Base-by-base conservation (phyloP, 768 basidiomycete genomes). In the Panaeolus papilionaceus region DNA sequence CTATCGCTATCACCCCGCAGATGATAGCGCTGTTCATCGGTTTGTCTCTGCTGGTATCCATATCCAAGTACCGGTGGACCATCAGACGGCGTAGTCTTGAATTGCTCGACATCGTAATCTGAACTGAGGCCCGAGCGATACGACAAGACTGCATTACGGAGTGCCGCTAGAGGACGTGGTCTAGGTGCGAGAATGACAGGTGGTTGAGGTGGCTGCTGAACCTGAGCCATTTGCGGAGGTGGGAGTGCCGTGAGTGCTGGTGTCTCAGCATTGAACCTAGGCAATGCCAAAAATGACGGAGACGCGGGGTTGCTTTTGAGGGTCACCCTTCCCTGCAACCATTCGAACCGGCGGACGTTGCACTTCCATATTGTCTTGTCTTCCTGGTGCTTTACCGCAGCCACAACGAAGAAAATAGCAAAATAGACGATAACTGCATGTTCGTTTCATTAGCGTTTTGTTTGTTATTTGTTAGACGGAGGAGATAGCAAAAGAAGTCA, bases 341-440 rank as follows among this genome's bases (percentile, higher is more conserved):
- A 77, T 71, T 70, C 83, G 71, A 79, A 85, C 79, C 79, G 76
- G 62, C 83, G 83, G 33, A 88, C 81, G 67, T 79, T 78, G 47
- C 81, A 79, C 28, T 80, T 74, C 88, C 90, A 91, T 39, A 92
- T 78, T 4, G 75, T 75, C 23, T 81, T 75, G 70, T 88, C 85
- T 12, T 83, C 79, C 63, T 76, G 78, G 54, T 81, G 73, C 68
- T 81, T 77, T 54, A 86, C 70, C 26, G 72, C 70, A 54, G 83
- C 79, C 10, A 82, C 76, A n/a, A 83, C 73, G 23, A 84, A 73
- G 64, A 92, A 75, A 12, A 82, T 71, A n/a, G 81, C 72, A 63
- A 90, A 79, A 75, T 92, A 92, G n/a, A 79, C 67, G 58, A 91
- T 73, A 63, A 91, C 91, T 92, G 66, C 5, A 44, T 11, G 61